Base-by-base conservation (phyloP, 352 stramenopile species). In the Globisporangium recalcitrans region DNA sequence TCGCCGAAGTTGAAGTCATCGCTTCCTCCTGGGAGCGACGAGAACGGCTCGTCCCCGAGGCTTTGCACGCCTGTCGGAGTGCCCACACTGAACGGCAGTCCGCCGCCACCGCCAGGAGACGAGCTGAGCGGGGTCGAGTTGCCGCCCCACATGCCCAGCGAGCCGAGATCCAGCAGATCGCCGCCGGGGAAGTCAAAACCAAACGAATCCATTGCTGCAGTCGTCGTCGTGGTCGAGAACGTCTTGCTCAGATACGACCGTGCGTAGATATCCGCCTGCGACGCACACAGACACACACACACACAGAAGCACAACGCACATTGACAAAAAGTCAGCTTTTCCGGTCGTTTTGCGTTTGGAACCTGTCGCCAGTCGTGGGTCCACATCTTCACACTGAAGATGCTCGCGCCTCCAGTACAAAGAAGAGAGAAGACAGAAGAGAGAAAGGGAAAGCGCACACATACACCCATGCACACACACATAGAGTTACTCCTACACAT, bases 11-110 rank as follows among this genome's bases (percentile, higher is more conserved):
- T 85, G 34, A 93, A 91, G 59, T 91, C 85, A 46, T 89, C 78
- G 52, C 80, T 78, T 36, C 70, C 69, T 4, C 63, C 69, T 2
- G 68, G 71, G 54, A 84, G 73, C 6, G 73, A 60, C 16, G 73
- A 71, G 54, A 93, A 93, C 5, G 79, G 74, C 56, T 93, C 82
- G 47, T 93, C 85, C 19, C 82, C 84, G 14, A 95, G 76, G 59
- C 84, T 93, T 63, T 88, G 82, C 7, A 95, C 79, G 49, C 86
- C 86, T 29, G 86, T 93, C 31, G 86, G 86, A 1, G 86, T 95
- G 4, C 86, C 86, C 44, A 95, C 82, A 66, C 83, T 93, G 65
- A 95, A 93, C 6, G 86, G 86, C 27, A 95, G 64, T 1, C 60
- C 87, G 2, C 58, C 67, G 34, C 68, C 63, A 14, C 61, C 59